Conservation (phyloP, 306 rosid species). For the Quercus engelmannii region DNA sequence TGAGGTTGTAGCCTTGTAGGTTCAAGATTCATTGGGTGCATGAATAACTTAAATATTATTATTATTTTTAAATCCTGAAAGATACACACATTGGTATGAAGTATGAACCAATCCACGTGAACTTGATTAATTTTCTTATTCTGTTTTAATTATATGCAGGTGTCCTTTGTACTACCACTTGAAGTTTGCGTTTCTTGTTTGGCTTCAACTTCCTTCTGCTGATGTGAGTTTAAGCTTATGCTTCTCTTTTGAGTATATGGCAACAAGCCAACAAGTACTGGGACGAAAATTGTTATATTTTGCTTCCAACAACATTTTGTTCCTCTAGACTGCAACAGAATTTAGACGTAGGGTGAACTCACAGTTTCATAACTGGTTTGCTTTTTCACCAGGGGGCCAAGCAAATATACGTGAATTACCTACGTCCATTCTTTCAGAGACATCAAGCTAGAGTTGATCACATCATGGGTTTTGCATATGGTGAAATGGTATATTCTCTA, state of each 20-base stretch:
- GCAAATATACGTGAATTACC: conserved; percentile 55
- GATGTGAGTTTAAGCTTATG: conserved; percentile 48
- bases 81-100: background rate
- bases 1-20: background rate
- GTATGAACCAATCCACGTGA: background rate
- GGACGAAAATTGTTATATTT: conserved; percentile 1
- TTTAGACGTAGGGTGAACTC: background rate
- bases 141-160: conserved; percentile 39
- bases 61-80: no score
- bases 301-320: background rate
- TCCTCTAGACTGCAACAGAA: background rate
- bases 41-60: no score
- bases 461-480: conserved; percentile 50
- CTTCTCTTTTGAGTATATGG: background rate
- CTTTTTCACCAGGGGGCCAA: conserved; percentile 67
- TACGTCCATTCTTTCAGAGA: conserved; percentile 75
- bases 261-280: background rate
- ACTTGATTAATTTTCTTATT: background rate
- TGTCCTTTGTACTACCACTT: conserved; percentile 83
- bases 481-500: conserved; percentile 59
- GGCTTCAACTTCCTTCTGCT: conserved; percentile 92
- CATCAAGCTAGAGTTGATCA: conserved; percentile 67
- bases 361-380: conserved; percentile 14
- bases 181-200: conserved; percentile 93
- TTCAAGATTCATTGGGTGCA: no score